Conservation (phyloP, 2,329 filamentous ascomycete species). For the Xylaria sp. region DNA sequence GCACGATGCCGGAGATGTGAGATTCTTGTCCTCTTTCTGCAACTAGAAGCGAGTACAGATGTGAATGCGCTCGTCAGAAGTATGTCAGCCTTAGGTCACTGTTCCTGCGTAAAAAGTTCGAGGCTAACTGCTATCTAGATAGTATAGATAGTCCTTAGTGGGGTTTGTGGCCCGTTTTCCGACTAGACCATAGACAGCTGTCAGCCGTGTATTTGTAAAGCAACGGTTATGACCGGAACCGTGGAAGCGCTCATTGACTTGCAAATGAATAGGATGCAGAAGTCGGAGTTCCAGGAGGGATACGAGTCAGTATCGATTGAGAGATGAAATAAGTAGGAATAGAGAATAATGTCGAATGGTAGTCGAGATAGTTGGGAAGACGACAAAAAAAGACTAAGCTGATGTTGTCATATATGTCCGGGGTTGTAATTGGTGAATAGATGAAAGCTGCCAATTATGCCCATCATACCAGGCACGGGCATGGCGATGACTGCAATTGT, state of each 20-base stretch:
- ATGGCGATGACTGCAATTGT: background rate
- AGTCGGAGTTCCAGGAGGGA: background rate
- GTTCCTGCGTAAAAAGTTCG: background rate
- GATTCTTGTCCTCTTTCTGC: background rate
- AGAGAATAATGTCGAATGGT: background rate
- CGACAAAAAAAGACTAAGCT: background rate
- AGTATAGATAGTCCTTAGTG: background rate
- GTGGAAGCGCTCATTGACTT: background rate
- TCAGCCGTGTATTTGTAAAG: background rate
- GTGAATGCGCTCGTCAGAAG: background rate
- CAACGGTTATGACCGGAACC: background rate
- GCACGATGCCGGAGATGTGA: background rate
- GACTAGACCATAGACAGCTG: background rate
- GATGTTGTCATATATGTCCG: background rate
- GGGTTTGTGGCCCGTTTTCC: background rate
- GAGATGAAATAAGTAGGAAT: background rate
- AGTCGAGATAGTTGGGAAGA: background rate
- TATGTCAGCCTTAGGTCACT: background rate
- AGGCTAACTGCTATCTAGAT: background rate
- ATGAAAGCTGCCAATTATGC: background rate
- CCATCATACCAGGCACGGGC: background rate
- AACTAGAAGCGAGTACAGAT: background rate
- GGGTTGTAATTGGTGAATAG: background rate
- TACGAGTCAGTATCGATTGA: background rate
- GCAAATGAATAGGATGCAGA: background rate